Evolutionary conservation across 805 yeast species (phyloP), one percentile per base, ranked within the genome.

Genomic region (Tetrapisispora fleetii): DNA sequence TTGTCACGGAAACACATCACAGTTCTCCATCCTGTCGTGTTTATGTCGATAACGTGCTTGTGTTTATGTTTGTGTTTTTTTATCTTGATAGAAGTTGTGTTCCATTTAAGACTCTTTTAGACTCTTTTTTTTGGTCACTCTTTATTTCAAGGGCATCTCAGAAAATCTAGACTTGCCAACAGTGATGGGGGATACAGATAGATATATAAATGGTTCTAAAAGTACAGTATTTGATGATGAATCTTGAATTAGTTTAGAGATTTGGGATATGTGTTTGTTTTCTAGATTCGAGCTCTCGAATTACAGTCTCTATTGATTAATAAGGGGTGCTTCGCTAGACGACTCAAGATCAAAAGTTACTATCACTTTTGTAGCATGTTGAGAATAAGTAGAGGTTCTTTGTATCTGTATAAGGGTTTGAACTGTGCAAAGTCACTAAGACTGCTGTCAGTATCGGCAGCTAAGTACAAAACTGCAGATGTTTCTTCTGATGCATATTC

Each of bases 401-500:
- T 17, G 10, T 21, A 21, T 36, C 27, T 30, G 4, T 35, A 19
- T 13, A 33, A 27, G 17, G n/a, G 18, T 43, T n/a, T 16, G 32
- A 41, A 30, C 16, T 10, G 21, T 9, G n/a, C 28, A n/a, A 4
- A n/a, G 8, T 22, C 24, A 27, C 17, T 5, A 9, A 45, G 39
- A 38, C n/a, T 13, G 24, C 30, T 45, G 9, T 9, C 47, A 4
- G 19, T 37, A 16, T 21, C 21, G 16, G n/a, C 43, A 32, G 32
- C 19, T 13, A 24, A 24, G 9, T 22, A 13, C 67, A 33, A 36
- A 14, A 30, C 65, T 40, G 79, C 82, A 22, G 75, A 79, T 54
- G 73, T 83, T 11, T 76, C 83, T 16, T 74, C 82, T n/a, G 65
- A 67, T 2, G 69, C 74, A 53, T 83, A 79, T 58, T 60, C 62